phyloP scores from a whole-genome alignment of 495 filamentous ascomycete genomes.

The Pyrenula massariospora region DNA sequence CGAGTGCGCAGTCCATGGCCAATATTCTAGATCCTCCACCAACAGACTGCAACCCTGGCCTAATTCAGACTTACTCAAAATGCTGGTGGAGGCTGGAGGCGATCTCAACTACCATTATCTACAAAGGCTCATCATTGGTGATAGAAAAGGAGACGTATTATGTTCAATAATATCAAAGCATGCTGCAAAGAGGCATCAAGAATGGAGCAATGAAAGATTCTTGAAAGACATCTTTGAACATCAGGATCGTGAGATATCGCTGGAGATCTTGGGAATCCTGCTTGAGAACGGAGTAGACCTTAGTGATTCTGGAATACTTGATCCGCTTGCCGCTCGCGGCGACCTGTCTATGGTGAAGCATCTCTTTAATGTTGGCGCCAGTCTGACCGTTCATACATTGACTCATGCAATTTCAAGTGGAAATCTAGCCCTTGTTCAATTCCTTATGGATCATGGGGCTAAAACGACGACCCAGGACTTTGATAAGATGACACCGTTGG shows the following conservation, averaged over 20 bases:
- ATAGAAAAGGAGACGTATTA: no score
- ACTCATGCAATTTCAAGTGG: neutral
- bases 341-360: constrained; percentile 3
- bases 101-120: neutral
- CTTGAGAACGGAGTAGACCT: neutral
- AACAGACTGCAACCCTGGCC: no score
- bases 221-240: no score
- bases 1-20: neutral
- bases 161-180: constrained; percentile 5
- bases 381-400: neutral
- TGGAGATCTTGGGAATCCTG: neutral
- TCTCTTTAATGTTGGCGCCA: constrained; percentile 1
- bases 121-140: neutral
- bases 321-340: constrained; percentile 1
- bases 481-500: no score
- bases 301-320: neutral
- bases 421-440: constrained; percentile 6
- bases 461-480: no score
- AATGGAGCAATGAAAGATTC: neutral
- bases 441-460: constrained; percentile 2
- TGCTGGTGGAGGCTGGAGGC: neutral
- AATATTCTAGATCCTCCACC: no score
- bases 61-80: no score
- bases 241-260: no score
- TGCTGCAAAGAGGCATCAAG: constrained; percentile 1